Conservation (phyloP, 2,329 filamentous ascomycete genomes). For the Xylariaceae sp. region DNA sequence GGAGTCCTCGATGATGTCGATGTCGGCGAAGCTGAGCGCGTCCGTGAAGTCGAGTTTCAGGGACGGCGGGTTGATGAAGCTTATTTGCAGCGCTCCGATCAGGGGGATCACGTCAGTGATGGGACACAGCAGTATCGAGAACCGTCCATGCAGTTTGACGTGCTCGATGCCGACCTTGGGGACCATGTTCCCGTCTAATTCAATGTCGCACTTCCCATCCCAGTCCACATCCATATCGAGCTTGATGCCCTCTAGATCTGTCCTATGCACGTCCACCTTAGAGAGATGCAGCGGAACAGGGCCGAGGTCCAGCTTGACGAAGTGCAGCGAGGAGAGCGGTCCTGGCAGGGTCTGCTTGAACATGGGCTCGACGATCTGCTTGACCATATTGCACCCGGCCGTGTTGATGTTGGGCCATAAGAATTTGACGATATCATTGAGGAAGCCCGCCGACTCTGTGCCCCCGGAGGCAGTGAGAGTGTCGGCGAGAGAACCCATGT, state of each 20-base stretch:
- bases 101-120: constrained; percentile 38
- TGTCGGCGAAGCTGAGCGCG: constrained; percentile 8
- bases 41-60: constrained; percentile 40
- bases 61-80: constrained; percentile 40
- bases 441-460: constrained; percentile 24
- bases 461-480: neutral
- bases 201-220: constrained; percentile 39
- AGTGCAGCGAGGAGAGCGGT: constrained; percentile 33
- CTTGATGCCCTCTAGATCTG: constrained; percentile 35
- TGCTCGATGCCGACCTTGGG: constrained; percentile 38
- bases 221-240: constrained; percentile 39
- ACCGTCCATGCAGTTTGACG: constrained; percentile 34
- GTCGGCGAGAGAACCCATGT: neutral
- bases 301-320: constrained; percentile 39
- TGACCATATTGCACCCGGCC: constrained; percentile 34
- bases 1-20: constrained; percentile 22
- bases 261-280: constrained; percentile 37
- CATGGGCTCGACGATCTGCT: constrained; percentile 40
- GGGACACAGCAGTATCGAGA: constrained; percentile 36
- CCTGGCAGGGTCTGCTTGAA: constrained; percentile 37
- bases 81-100: constrained; percentile 40
- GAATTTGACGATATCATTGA: constrained; percentile 40
- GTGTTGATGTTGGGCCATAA: constrained; percentile 43
- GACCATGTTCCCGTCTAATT: constrained; percentile 35
- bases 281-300: constrained; percentile 31